Conservation (phyloP, 2,329 filamentous ascomycete species). For the Ramularia collo-cygni region DNA sequence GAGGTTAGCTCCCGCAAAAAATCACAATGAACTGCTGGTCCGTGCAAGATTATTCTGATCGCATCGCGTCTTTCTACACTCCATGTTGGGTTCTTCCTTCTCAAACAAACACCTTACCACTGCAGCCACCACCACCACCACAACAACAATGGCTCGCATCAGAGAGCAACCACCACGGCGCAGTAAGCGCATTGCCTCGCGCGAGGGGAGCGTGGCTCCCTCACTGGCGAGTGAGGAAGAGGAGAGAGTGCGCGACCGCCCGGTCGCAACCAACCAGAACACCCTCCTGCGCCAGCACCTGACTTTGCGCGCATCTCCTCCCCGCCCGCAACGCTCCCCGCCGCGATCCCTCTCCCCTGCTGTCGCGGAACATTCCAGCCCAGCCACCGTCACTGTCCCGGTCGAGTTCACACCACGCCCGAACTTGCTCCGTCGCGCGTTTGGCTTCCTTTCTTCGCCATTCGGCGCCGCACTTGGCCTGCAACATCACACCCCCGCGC, state of each 20-base stretch:
- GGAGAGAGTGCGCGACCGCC: constrained; percentile 1
- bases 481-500: too few relatives aligned
- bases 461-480: constrained; percentile 2
- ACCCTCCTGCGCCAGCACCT: constrained; percentile 2
- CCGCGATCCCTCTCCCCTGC: too few relatives aligned
- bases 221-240: neutral
- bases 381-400: neutral
- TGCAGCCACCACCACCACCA: neutral
- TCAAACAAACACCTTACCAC: neutral
- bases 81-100: too few relatives aligned
- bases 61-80: too few relatives aligned
- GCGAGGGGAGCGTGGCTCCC: too few relatives aligned
- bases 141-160: constrained; percentile 1
- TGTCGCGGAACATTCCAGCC: neutral
- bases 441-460: constrained; percentile 3
- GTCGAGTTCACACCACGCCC: neutral
- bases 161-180: constrained; percentile 5
- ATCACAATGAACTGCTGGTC: too few relatives aligned
- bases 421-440: constrained; percentile 2
- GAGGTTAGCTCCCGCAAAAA: too few relatives aligned
- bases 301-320: too few relatives aligned
- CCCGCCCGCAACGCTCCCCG: neutral
- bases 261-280: too few relatives aligned
- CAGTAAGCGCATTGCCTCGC: constrained; percentile 11
- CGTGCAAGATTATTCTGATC: too few relatives aligned